These are phyloP conservation scores for Chondrus crispus DNA, from an alignment of 23 red algal genomes.

Conservation along the genomic window DNA sequence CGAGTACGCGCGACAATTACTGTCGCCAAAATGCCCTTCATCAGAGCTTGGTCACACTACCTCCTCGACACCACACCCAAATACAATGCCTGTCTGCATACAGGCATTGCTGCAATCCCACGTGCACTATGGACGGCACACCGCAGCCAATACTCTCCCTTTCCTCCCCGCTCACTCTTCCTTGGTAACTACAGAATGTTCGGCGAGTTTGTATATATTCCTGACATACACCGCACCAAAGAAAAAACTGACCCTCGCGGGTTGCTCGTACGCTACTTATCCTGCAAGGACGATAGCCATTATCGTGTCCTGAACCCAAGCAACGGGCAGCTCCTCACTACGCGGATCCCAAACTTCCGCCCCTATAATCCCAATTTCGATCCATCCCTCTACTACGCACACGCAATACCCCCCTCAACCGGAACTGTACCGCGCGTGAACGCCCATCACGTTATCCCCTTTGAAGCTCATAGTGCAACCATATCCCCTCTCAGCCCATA, in stretches of 20 bases:
- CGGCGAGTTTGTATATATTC: background rate
- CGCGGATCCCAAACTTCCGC: background rate
- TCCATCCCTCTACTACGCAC: background rate
- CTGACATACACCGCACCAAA: background rate
- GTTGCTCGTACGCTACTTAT: background rate
- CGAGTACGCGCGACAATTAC: background rate
- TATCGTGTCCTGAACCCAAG: background rate
- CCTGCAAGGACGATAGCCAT: background rate
- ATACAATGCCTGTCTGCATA: background rate
- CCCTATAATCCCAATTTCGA: background rate
- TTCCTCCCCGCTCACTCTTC: background rate
- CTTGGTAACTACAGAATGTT: background rate
- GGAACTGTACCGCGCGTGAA: background rate
- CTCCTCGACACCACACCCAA: background rate
- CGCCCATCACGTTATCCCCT: background rate
- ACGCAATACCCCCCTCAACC: background rate
- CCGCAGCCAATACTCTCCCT: background rate
- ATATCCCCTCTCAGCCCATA: too few species aligned
- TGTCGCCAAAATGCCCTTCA: background rate
- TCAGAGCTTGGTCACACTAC: background rate
- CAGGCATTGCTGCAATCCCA: background rate
- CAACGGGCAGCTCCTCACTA: background rate
- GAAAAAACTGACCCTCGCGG: background rate
- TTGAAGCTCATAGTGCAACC: too few species aligned
- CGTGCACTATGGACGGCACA: background rate